Evolutionary conservation across 208 protist species (phyloP).

Genomic region (Trypanosoma brucei): DNA sequence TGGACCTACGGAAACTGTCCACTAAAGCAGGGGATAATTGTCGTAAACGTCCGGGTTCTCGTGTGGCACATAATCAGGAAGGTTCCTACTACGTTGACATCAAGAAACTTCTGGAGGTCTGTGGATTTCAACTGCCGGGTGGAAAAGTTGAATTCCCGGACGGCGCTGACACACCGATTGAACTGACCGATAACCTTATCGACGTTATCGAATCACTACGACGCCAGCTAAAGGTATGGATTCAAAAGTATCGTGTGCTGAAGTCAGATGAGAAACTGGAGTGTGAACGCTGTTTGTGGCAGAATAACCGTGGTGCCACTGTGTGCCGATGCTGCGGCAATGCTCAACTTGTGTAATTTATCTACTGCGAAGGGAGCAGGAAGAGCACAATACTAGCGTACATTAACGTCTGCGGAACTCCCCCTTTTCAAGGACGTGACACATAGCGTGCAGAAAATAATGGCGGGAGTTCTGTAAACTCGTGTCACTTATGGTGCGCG

Average conservation of each 20-base stretch:
- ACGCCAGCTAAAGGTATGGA: constrained; percentile 42
- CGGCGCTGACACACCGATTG: constrained; percentile 4
- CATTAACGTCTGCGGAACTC: no score
- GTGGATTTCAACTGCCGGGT: constrained; percentile 47
- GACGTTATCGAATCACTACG: constrained; percentile 53
- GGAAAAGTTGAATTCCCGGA: constrained; percentile 33
- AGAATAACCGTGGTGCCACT: constrained; percentile 35
- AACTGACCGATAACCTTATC: constrained; percentile 57
- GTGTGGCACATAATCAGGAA: constrained; percentile 50
- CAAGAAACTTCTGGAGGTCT: constrained; percentile 54
- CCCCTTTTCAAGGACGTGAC: no score
- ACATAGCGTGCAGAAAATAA: no score
- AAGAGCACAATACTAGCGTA: no score
- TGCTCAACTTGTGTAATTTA: constrained; percentile 21
- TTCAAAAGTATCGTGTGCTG: constrained; percentile 56
- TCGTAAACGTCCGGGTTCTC: constrained; percentile 32
- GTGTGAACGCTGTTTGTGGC: constrained; percentile 69
- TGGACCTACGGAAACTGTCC: constrained; percentile 32
- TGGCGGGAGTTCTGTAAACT: no score
- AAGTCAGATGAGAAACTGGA: constrained; percentile 56
- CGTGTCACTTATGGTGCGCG: no score
- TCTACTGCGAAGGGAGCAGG: not conserved
- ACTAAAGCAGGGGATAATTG: constrained; percentile 56
- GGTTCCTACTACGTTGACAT: constrained; percentile 57
- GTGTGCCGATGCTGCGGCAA: constrained; percentile 69